phyloP scores from a whole-genome alignment of 441 rosid genomes.

The Mallotus repandus region DNA sequence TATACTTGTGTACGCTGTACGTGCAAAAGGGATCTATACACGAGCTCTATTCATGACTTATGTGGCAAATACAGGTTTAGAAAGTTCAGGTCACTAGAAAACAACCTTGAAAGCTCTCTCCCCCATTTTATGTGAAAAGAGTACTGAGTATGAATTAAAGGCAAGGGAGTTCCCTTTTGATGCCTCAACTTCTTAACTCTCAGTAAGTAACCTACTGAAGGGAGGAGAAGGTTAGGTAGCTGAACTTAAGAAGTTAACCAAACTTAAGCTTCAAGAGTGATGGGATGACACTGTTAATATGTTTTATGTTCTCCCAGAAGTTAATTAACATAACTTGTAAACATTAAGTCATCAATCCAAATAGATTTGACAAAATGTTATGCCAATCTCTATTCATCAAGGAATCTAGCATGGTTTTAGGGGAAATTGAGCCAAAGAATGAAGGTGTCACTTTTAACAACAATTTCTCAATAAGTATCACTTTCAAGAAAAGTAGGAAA shows the following conservation, averaged over 20 bases:
- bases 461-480: background rate
- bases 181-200: background rate
- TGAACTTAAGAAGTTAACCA: background rate
- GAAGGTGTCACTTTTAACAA: background rate
- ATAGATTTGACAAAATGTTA: too few relatives aligned
- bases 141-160: too few relatives aligned
- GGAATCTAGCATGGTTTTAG: too few relatives aligned
- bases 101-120: background rate
- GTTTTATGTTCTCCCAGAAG: too few relatives aligned
- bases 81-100: background rate
- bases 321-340: too few relatives aligned
- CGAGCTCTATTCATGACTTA: background rate
- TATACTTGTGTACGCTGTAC: background rate
- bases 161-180: background rate
- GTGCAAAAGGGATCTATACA: background rate
- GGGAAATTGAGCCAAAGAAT: too few relatives aligned
- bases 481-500: background rate
- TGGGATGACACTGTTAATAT: too few relatives aligned
- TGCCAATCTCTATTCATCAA: too few relatives aligned
- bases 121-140: background rate
- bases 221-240: background rate
- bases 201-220: background rate
- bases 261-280: background rate
- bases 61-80: background rate
- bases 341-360: too few relatives aligned